Conservation (phyloP, 345 rosid species). For the Populus nigra region DNA sequence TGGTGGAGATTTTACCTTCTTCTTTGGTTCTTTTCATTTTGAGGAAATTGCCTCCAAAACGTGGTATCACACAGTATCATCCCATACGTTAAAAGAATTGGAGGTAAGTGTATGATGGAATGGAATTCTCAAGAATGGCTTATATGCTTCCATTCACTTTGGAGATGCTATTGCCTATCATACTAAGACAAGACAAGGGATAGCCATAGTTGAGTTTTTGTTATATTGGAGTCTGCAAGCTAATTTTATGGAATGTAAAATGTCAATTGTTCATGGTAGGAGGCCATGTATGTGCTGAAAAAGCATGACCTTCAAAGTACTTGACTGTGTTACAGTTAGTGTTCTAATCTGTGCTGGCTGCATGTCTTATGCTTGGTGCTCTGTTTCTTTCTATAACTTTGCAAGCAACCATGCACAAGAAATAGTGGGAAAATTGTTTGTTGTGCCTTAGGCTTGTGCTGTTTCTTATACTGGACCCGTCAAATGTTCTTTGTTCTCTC, state of each 20-base stretch:
- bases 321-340: neutral
- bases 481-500: neutral
- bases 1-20: conserved; percentile 89
- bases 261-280: neutral
- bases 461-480: neutral
- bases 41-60: conserved; percentile 92
- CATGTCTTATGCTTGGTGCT: neutral
- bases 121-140: neutral
- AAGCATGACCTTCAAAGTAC: neutral
- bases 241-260: conserved; percentile 7
- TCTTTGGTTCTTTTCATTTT: conserved; percentile 78
- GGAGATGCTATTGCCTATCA: neutral
- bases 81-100: conserved; percentile 52
- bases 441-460: neutral
- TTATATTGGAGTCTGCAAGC: conserved; percentile 9
- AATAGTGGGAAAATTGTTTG: neutral
- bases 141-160: neutral
- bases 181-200: neutral
- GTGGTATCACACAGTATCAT: conserved; percentile 77
- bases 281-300: conserved; percentile 1
- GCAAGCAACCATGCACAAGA: neutral
- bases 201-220: neutral
- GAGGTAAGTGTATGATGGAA: neutral
- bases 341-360: neutral
- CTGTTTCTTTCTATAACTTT: neutral